Conservation (phyloP, 1,284 basidiomycete species). For the Cryptococcus sp. region DNA sequence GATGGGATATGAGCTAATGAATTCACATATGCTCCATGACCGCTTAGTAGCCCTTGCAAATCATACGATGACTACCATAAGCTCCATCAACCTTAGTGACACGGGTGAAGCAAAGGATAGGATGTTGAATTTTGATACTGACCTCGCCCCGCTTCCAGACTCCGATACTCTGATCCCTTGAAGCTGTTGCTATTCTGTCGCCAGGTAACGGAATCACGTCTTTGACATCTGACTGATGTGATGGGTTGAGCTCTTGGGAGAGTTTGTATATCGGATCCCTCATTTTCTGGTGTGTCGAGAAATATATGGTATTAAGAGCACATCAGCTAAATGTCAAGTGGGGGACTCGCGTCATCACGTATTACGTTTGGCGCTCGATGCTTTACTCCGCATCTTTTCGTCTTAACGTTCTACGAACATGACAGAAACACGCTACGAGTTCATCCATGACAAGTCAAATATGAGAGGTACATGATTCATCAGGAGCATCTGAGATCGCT, state of each 20-base stretch:
- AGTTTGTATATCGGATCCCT: slow-evolving; percentile 10
- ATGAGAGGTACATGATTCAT: no score
- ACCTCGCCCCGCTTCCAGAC: slow-evolving; percentile 20
- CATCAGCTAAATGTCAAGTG: no score
- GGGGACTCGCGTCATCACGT: neutral
- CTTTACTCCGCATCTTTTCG: no score
- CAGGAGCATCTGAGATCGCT: no score
- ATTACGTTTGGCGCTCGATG: no score
- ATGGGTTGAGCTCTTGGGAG: slow-evolving; percentile 12
- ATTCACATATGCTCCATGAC: slow-evolving; percentile 39
- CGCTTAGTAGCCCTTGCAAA: slow-evolving; percentile 18
- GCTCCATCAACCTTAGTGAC: neutral
- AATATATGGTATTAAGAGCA: no score
- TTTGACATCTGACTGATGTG: slow-evolving; percentile 30
- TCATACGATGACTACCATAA: slow-evolving; percentile 9
- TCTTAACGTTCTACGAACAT: no score
- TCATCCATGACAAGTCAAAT: no score
- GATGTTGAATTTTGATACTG: no score
- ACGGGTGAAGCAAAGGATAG: neutral
- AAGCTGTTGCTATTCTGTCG: slow-evolving; percentile 22
- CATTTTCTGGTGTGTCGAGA: neutral
- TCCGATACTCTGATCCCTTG: slow-evolving; percentile 28
- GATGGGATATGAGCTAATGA: slow-evolving; percentile 21
- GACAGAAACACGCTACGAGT: no score
- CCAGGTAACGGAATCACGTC: slow-evolving; percentile 22